Evolutionary conservation across 768 basidiomycete genomes (phyloP).

Genomic region (Leucosporidium creatinivorum): DNA sequence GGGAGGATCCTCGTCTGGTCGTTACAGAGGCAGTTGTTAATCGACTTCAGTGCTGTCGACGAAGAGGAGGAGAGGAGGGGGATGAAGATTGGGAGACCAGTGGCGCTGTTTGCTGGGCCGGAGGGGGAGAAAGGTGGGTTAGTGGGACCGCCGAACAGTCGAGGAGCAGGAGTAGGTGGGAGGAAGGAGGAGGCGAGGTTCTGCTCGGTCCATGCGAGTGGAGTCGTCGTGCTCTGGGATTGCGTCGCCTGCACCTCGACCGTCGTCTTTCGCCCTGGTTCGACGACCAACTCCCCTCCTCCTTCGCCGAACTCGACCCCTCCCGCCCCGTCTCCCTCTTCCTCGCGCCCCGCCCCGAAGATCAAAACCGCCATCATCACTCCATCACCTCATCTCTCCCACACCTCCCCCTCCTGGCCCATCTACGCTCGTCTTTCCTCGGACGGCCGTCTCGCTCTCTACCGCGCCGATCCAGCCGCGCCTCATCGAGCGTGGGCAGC

Average conservation of each 20-base stretch:
- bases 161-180: neutral
- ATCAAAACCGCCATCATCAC: neutral
- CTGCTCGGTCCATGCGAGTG: conserved; percentile 52
- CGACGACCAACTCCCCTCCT: conserved; percentile 37
- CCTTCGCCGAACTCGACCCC: conserved; percentile 32
- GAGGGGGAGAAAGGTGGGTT: no score
- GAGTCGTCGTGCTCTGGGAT: conserved; percentile 54
- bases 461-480: neutral
- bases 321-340: neutral
- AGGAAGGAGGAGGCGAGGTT: conserved; percentile 11
- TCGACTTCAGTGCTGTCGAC: conserved; percentile 11
- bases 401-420: neutral
- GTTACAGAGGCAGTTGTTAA: conserved; percentile 39
- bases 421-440: conserved; percentile 1
- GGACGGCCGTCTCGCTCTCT: conserved; percentile 6
- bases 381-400: no score
- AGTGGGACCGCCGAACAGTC: no score
- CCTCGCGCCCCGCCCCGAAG: neutral
- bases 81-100: conserved; percentile 39
- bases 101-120: no score
- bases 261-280: conserved; percentile 50
- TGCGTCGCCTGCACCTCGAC: conserved; percentile 43
- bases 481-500: neutral
- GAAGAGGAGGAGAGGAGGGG: conserved; percentile 36
- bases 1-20: conserved; percentile 62